Base-by-base conservation (phyloP, 345 rosid species). In the Hibiscus tridactylites region DNA sequence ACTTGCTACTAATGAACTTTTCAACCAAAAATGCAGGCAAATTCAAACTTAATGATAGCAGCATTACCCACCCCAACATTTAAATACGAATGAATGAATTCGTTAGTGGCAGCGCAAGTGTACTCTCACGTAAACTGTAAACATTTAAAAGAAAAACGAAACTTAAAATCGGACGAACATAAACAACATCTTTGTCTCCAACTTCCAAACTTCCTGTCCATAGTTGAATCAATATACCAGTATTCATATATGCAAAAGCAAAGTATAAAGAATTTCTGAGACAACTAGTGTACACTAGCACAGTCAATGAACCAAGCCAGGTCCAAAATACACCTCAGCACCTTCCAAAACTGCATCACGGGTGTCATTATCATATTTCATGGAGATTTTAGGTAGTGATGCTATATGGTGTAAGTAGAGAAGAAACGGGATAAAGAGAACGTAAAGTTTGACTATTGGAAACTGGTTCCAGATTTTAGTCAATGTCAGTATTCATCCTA, bases 271-370 rank as follows among this genome's bases (percentile, higher is more conserved):
- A 9, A 17, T 29, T 61, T 12, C 69, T 65, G n/a, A 65, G 13
- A 65, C 31, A 64, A 15, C 52, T 65, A 39, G 28, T 47, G 39
- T 50, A 47, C 71, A 68, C 6, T 21, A 3, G 54, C 33, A 73
- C 35, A 57, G 49, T 12, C 19, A 44, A 49, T 12, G 13, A 69
- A 63, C 61, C 47, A 17, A 47, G n/a, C 63, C 4, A 56, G 31
- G 33, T 72, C 50, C 54, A 15, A 42, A 65, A 56, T 78, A 77
- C 70, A 68, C 44, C 16, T 17, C 28, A 60, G 29, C n/a, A 35
- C 64, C n/a, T 70, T 58, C 47, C 67, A 79, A 71, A 79, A 74
- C 52, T 71, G 78, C 44, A 61, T 68, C 73, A 33, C 19, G 52
- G 44, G 42, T 52, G 68, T 61, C 44, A 44, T 56, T 8, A 12